Conservation (phyloP, 768 basidiomycete species). For the Amylocystis lapponica region DNA sequence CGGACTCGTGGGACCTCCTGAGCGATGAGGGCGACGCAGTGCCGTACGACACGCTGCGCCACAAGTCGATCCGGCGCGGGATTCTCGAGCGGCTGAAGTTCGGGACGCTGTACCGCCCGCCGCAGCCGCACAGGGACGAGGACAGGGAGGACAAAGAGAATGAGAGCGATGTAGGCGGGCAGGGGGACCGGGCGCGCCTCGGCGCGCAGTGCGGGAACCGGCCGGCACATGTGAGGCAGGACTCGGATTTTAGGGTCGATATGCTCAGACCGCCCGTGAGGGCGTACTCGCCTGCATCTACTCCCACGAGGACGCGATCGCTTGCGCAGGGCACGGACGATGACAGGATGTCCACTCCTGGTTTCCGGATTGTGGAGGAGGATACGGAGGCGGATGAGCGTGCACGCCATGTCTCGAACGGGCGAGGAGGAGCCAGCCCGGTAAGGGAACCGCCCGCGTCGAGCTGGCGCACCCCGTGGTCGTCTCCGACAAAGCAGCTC, state of each 20-base stretch:
- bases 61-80: slow-evolving; percentile 47
- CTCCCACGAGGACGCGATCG: slow-evolving; percentile 6
- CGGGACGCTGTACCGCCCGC: slow-evolving; percentile 26
- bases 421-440: slow-evolving; percentile 1
- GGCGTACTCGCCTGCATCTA: slow-evolving; percentile 7
- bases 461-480: slow-evolving; percentile 18
- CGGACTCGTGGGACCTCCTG: slow-evolving; percentile 8
- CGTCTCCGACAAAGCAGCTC: slow-evolving; percentile 8
- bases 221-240: slow-evolving; percentile 8
- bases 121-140: not conserved
- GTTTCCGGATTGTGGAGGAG: slow-evolving; percentile 40
- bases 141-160: not conserved
- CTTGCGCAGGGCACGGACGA: slow-evolving; percentile 10
- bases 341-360: slow-evolving; percentile 28
- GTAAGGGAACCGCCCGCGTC: slow-evolving; percentile 9
- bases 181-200: not conserved
- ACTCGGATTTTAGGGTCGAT: slow-evolving; percentile 16
- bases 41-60: slow-evolving; percentile 42
- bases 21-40: slow-evolving; percentile 22
- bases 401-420: not conserved
- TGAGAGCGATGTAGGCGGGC: not conserved
- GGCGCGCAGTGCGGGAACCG: too few relatives aligned
- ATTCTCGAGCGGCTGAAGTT: slow-evolving; percentile 36
- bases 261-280: not conserved
- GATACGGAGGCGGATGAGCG: slow-evolving; percentile 22